Evolutionary conservation across 495 filamentous ascomycete species (phyloP).

Genomic region (Penicillium manginii): DNA sequence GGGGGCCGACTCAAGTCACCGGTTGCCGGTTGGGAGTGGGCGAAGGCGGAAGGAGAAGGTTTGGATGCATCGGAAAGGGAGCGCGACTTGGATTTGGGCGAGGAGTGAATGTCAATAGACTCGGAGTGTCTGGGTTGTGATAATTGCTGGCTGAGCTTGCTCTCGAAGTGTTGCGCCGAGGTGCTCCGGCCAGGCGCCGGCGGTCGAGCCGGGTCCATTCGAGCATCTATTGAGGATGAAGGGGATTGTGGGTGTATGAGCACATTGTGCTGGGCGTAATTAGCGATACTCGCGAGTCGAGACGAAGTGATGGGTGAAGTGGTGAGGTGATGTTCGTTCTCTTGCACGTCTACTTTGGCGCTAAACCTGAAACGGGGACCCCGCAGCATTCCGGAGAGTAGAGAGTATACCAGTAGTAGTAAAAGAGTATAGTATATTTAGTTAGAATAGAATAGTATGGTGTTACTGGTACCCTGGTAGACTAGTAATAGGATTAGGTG

Average conservation of each 20-base stretch:
- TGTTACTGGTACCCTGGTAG: too few relatives aligned
- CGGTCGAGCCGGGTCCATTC: conserved; percentile 32
- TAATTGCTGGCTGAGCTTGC: conserved; percentile 47
- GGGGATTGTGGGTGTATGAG: not conserved
- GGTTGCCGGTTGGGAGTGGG: conserved; percentile 28
- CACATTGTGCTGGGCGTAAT: not conserved
- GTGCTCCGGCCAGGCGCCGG: conserved; percentile 27
- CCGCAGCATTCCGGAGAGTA: conserved; percentile 5
- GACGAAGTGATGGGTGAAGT: not conserved
- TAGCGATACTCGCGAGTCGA: not conserved
- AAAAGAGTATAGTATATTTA: not conserved
- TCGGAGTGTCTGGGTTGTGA: conserved; percentile 19
- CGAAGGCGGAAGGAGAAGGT: conserved; percentile 21
- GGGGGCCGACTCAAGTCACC: conserved; percentile 35
- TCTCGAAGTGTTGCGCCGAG: conserved; percentile 37
- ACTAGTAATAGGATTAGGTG: not conserved
- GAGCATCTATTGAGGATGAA: conserved; percentile 9
- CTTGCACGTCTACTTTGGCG: not conserved
- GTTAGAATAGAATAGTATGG: too few relatives aligned
- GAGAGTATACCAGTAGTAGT: not conserved
- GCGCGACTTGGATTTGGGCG: conserved; percentile 44
- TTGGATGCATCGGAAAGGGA: conserved; percentile 51
- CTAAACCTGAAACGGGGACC: conserved; percentile 21
- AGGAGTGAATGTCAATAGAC: conserved; percentile 3
- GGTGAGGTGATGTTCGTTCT: not conserved